phyloP scores from a whole-genome alignment of 768 basidiomycete genomes.

The Phylloporus sp. region DNA sequence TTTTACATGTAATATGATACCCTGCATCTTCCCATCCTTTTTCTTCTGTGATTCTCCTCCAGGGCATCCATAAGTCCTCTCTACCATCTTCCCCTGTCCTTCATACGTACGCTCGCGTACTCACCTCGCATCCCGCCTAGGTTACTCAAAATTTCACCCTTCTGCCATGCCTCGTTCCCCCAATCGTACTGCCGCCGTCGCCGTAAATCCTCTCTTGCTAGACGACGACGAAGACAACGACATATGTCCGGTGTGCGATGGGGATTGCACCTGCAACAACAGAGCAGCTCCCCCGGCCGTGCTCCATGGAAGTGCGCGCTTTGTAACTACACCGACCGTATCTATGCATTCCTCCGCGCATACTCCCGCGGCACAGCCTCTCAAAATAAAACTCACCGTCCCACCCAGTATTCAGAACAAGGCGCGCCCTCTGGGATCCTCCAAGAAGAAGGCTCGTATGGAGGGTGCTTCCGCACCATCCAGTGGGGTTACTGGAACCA shows the following conservation, averaged over 20 bases:
- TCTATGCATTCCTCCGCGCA: conserved; percentile 33
- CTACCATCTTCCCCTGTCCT: conserved; percentile 21
- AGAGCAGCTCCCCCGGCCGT: conserved; percentile 34
- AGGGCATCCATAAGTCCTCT: conserved; percentile 24
- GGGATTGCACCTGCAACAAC: conserved; percentile 76
- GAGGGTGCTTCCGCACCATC: conserved; percentile 31
- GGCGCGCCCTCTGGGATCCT: conserved; percentile 27
- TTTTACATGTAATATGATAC: conserved; percentile 37
- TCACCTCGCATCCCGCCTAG: conserved; percentile 26
- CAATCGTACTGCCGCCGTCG: conserved; percentile 60
- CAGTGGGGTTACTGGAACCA: conserved; percentile 36
- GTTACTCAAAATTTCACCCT: conserved; percentile 48
- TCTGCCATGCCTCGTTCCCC: conserved; percentile 65
- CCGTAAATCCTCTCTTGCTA: conserved; percentile 32
- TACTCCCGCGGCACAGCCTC: conserved; percentile 30
- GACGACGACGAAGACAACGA: conserved; percentile 80
- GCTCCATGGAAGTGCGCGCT: conserved; percentile 34
- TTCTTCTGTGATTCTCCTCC: conserved; percentile 23
- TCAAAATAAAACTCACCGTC: conserved; percentile 74
- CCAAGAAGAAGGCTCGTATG: conserved; percentile 27
- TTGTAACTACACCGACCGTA: conserved; percentile 37
- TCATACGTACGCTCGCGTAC: conserved; percentile 22
- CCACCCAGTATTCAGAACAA: conserved; percentile 54
- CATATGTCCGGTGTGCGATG: conserved; percentile 89
- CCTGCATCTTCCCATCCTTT: conserved; percentile 12